Evolutionary conservation across 1,284 basidiomycete species (phyloP), one percentile per base, ranked within the genome.

Genomic region (Malassezia cuniculi): DNA sequence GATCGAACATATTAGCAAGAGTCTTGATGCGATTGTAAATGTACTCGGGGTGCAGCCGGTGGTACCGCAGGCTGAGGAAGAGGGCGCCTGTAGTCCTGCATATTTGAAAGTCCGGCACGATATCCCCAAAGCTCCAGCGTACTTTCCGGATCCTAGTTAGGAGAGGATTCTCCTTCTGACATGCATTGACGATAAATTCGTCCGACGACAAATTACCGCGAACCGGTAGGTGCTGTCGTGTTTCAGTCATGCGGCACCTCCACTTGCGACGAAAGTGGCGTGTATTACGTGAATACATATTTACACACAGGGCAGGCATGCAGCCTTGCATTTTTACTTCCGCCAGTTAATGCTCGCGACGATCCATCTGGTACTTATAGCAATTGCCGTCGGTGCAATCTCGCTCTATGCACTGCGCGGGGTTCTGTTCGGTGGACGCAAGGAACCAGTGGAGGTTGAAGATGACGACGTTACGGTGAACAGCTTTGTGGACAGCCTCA

Each of bases 41-140:
- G 65, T 99, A 99, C 68, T 97, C 93, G 4, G 93, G 93, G 68
- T 97, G 93, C 12, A 97, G 74, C 18, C 89, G 81, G 60, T 97
- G 89, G 56, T 97, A 97, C 54, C 81, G 82, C 45, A 97, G 69
- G 62, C 89, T 95, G 44, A 65, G 54, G 17, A 63, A 63, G 4
- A 65, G 48, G 6, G 55, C 41, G 28, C 60, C 55, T 11, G 40
- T 54, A 2, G 64, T 40, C 1, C 59, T n/a, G 1, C 60, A 60
- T 8, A 64, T 53, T 32, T 61, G 57, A 30, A 61, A 66, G 40
- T 97, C 93, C 4, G 82, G 79, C 4, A 82, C 73, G 39, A 97
- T 89, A 60, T 97, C 89, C 1, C 84, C 83, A 57, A 85, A 93
- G 68, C 97, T 89, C 70, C 89, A 90, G 0, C 82, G 78, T 1